phyloP scores from a whole-genome alignment of 495 filamentous ascomycete species.

The Aspergillus coremiiformis region DNA sequence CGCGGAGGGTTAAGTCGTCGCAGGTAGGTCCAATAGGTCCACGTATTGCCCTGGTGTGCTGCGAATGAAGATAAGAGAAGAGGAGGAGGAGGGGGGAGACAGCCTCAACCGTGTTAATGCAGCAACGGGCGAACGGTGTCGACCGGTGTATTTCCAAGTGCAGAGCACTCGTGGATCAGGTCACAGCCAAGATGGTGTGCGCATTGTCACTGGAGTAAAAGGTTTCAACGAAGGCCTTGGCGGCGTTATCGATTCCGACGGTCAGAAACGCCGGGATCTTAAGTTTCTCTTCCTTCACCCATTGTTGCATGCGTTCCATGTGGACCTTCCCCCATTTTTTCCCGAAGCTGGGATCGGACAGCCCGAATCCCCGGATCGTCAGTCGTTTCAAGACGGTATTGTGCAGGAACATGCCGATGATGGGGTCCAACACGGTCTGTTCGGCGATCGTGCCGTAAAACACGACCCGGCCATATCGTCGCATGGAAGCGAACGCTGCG shows the following conservation, averaged over 20 bases:
- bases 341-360: slow-evolving; percentile 57
- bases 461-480: slow-evolving; percentile 61
- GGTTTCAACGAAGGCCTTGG: slow-evolving; percentile 73
- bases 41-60: not conserved
- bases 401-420: slow-evolving; percentile 60
- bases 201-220: slow-evolving; percentile 37
- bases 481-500: slow-evolving; percentile 63
- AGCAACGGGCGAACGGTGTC: not conserved
- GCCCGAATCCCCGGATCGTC: slow-evolving; percentile 73
- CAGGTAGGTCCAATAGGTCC: not conserved
- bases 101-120: not conserved
- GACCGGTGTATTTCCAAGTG: not conserved
- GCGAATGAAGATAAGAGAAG: not conserved
- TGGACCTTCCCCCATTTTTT: slow-evolving; percentile 66
- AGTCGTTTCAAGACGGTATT: slow-evolving; percentile 50
- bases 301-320: slow-evolving; percentile 71
- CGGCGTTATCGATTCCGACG: slow-evolving; percentile 73
- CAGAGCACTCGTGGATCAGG: not conserved
- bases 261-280: slow-evolving; percentile 63
- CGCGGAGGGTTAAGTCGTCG: not conserved
- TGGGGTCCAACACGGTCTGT: slow-evolving; percentile 59
- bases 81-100: not conserved
- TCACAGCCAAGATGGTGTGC: not conserved
- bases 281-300: slow-evolving; percentile 76
- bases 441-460: slow-evolving; percentile 66